Percentiles rank a stretch among this genome's conserved stretches.
phyloP scores from a whole-genome alignment of 805 yeast genomes.

The Cyberlindnera mrakii region DNA sequence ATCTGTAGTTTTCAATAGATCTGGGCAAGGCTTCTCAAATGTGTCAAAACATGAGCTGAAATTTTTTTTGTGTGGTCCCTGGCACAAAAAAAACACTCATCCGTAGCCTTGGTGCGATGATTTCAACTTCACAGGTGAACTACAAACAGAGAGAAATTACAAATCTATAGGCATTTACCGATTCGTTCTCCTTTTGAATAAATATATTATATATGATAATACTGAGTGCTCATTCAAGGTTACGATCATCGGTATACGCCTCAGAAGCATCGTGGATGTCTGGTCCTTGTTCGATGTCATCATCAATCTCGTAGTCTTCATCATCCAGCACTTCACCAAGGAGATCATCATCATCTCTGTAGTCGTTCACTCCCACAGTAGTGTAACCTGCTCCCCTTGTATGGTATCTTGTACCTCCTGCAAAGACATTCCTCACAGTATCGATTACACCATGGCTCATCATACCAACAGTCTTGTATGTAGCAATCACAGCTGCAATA shows the following conservation, averaged over 20 bases:
- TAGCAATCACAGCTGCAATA: conserved; percentile 27
- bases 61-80: neutral
- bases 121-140: neutral
- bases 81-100: neutral
- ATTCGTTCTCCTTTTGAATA: neutral
- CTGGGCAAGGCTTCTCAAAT: neutral
- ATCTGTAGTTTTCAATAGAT: neutral
- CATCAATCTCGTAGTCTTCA: conserved; percentile 22
- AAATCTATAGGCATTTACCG: neutral
- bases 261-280: conserved; percentile 7
- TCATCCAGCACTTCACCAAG: conserved; percentile 21
- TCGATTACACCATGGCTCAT: conserved; percentile 14
- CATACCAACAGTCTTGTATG: conserved; percentile 24
- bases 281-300: conserved; percentile 5
- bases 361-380: conserved; percentile 15
- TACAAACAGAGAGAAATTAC: neutral
- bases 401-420: conserved; percentile 17
- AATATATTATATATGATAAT: neutral
- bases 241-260: conserved; percentile 12
- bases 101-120: neutral
- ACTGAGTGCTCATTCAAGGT: conserved; percentile 9
- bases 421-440: conserved; percentile 12
- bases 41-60: neutral
- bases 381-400: conserved; percentile 20
- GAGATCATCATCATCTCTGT: conserved; percentile 19